Percentiles rank a stretch among this genome's conserved stretches.
These are phyloP conservation scores for Fraxinus xanthoxyloides DNA, from an alignment of 305 asterid genomes.

Conservation along the genomic window DNA sequence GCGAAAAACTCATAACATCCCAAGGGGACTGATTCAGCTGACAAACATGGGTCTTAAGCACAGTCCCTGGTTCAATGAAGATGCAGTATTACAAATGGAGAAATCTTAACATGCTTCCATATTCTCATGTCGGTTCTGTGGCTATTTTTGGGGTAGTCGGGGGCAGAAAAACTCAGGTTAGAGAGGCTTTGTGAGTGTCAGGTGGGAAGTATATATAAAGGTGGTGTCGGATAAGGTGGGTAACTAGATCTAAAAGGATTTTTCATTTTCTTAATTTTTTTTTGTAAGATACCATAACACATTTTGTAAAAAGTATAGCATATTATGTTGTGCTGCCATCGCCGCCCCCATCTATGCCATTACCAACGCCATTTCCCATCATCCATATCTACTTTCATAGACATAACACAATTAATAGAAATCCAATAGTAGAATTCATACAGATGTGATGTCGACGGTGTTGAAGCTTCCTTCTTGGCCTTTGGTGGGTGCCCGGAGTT, in stretches of 20 bases:
- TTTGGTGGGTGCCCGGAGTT: not conserved
- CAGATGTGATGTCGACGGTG: not conserved
- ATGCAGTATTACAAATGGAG: constrained; percentile 34
- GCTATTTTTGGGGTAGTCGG: not conserved
- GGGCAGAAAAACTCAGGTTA: not conserved
- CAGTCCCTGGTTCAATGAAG: constrained; percentile 26
- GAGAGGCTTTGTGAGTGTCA: not conserved
- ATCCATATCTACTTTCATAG: no score
- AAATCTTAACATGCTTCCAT: constrained; percentile 49
- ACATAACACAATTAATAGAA: no score
- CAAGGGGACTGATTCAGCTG: constrained; percentile 55
- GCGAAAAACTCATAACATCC: constrained; percentile 43
- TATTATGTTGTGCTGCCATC: no score
- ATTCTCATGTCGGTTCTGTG: constrained; percentile 52
- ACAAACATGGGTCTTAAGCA: constrained; percentile 26
- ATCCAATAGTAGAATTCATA: constrained; percentile 15
- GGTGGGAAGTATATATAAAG: no score
- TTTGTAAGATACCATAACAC: no score
- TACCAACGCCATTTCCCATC: no score
- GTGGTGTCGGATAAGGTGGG: no score
- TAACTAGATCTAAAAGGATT: no score
- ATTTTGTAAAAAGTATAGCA: no score
- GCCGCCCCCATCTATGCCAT: no score
- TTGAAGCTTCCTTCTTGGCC: not conserved
- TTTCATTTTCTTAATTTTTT: no score